Evolutionary conservation across 768 basidiomycete species (phyloP), one percentile per base, ranked within the genome.

Genomic region (Tylopilus sp.): DNA sequence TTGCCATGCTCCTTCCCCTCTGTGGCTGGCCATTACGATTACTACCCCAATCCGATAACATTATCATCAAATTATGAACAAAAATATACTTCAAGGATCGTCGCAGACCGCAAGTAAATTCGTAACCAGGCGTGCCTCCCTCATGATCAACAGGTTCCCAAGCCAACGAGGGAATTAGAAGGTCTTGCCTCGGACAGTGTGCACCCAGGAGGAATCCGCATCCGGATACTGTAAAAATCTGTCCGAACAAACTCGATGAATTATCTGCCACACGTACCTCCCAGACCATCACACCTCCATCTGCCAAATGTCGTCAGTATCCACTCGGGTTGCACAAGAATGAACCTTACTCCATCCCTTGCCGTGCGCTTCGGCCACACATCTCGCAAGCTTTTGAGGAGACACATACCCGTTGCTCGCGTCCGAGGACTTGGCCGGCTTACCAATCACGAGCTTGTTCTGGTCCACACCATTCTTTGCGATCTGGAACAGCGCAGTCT

Each of bases 261-360:
- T 3, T 6, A 39, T n/a, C 38, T 4, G 18, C 12, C 13, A 10
- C 31, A 55, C 63, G n/a, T 48, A 69, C 71, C 63, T 74, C 55
- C 71, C 72, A 75, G 9, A 65, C 70, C 68, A 72, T 72, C 18
- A 72, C 71, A 36, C 72, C 72, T 1, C 48, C 73, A 43, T 57
- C 71, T 73, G 12, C 15, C 3, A 33, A 15, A 31, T 9, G 12
- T 31, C 30, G 9, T 31, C 30, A 31, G 5, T 11, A 12, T 3
- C 7, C 11, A 8, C 7, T 31, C 30, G 9, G 8, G 5, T 26
- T 26, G 28, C 30, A 31, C 30, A 28, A n/a, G 18, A 28, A 41
- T 41, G 15, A 21, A 25, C 70, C 83, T 70, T 55, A 83, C 82
- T 78, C 86, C 87, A 91, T 31, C 85, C 86, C 55, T 75, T 59